These are phyloP conservation scores for Cutaneotrichosporon sp. DNA, from an alignment of 1,284 basidiomycete species.

Conservation along the genomic window DNA sequence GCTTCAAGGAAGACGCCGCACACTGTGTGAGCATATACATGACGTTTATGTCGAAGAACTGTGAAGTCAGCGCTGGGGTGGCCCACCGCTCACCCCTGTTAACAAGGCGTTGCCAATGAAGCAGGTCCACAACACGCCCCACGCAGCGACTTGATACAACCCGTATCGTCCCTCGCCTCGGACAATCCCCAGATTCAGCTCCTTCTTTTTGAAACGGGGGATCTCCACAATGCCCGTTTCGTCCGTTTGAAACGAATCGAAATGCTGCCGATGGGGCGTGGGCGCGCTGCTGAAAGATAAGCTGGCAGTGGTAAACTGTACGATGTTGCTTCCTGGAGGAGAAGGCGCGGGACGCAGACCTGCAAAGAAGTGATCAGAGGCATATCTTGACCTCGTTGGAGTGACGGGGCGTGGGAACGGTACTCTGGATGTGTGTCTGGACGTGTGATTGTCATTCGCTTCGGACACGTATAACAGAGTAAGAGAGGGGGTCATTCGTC, in stretches of 20 bases:
- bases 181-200: constrained; percentile 36
- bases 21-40: constrained; percentile 37
- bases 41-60: constrained; percentile 43
- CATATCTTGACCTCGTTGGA: neutral
- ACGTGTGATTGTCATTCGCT: no score
- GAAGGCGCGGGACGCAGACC: neutral
- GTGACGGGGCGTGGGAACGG: neutral
- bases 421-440: neutral
- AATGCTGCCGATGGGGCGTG: neutral
- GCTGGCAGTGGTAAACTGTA: no score
- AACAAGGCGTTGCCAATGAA: constrained; percentile 27
- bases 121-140: constrained; percentile 23
- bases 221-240: constrained; percentile 32
- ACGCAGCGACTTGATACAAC: constrained; percentile 18
- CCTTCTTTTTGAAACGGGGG: constrained; percentile 39
- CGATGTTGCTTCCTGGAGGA: neutral
- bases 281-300: neutral
- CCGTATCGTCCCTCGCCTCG: constrained; percentile 7
- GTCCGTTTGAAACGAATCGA: neutral
- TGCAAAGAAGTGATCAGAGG: neutral
- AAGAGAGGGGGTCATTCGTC: no score
- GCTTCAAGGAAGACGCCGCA: constrained; percentile 9
- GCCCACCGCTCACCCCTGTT: constrained; percentile 22
- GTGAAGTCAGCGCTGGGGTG: neutral
- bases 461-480: no score